Conservation (phyloP, 2,329 filamentous ascomycete species). For the Neocucurbitaria cava region DNA sequence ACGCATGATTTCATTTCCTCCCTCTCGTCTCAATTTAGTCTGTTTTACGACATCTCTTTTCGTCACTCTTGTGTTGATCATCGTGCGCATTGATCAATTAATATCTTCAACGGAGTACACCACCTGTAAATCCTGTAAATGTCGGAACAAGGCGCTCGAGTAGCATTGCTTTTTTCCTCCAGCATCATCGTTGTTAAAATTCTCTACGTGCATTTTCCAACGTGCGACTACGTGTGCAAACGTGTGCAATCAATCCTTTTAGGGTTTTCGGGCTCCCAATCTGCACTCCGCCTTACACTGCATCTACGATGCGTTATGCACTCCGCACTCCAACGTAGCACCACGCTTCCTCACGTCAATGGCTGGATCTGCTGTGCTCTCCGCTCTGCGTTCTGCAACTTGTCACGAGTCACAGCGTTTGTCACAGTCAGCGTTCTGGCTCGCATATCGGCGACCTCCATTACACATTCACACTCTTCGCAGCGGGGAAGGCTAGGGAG, state of each 20-base stretch:
- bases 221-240: not conserved
- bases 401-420: slow-evolving; percentile 7
- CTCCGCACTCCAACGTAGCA: slow-evolving; percentile 16
- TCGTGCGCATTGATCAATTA: not conserved
- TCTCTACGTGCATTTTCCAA: not conserved
- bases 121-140: not conserved
- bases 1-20: not conserved
- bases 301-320: slow-evolving; percentile 18
- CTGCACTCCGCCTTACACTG: slow-evolving; percentile 17
- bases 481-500: not conserved
- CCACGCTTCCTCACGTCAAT: slow-evolving; percentile 13
- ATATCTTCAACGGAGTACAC: not conserved
- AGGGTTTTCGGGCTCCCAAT: not conserved
- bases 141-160: not conserved
- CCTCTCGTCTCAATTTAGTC: not conserved
- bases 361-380: not conserved
- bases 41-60: not conserved
- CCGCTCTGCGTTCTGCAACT: slow-evolving; percentile 4
- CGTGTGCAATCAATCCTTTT: too few relatives aligned
- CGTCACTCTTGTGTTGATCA: not conserved
- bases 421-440: not conserved
- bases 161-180: not conserved
- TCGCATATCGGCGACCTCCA: slow-evolving; percentile 16
- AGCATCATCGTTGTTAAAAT: not conserved
- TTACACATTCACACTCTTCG: not conserved